Base-by-base conservation (phyloP, 1,139 yeast genomes). In the Schwanniomyces etchellsii region DNA sequence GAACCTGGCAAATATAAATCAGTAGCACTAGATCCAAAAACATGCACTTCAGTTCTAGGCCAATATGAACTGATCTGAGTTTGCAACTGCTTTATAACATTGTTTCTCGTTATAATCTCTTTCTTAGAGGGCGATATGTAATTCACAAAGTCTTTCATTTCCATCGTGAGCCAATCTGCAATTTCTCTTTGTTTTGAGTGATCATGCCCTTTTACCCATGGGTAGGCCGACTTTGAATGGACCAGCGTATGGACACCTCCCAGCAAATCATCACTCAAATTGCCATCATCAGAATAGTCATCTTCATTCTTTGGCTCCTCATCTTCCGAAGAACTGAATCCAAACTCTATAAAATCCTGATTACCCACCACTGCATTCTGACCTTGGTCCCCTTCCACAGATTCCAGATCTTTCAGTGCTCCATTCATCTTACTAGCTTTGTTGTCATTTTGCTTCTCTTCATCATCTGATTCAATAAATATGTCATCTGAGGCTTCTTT, bases 21-120 rank as follows among this genome's bases (percentile, higher is more conserved):
- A 0, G 98, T 89, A 1, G 98, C 97, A 53, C 77, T 85, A 0
- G 97, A 88, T 0, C 99, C 99, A 63, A 93, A 91, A 11, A 89
- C 95, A 44, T 81, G 83, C 6, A 83, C 74, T 35, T 81, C 82
- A 3, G 95, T 81, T 38, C 77, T 85, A 1, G 79, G 77, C 97
- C 98, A 91, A 34, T 81, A 64, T 12, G 48, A 46, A 3, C 59
- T 55, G 6, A 89, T 82, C 9, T 75, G 67, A 3, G 53, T 47
- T 36, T 81, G 77, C 24, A 93, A 60, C 27, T 74, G 67, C 26
- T 66, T 57, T 12, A 91, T 81, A 2, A 88, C 80, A 6, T 57
- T 57, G 42, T 85, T 83, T 49, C 98, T 74, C 5, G 72, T 63
- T 26, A 64, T 57, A 36, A 85, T 84, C 48, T 91, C 98, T 5